Evolutionary conservation across 192 early-diverging fungal species (phyloP).

Genomic region (Neocallimastix lanati): DNA sequence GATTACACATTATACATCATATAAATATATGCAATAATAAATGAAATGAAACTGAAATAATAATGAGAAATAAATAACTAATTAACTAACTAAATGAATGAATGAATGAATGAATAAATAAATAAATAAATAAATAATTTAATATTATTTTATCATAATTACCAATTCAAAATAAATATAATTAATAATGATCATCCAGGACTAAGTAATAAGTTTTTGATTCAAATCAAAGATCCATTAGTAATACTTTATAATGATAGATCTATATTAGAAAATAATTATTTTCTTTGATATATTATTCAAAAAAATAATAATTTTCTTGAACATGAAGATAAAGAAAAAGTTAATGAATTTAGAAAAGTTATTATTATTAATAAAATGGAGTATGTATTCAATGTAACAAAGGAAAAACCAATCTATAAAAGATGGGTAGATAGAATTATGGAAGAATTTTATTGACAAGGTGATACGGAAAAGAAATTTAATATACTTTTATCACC

Average conservation of each 20-base stretch:
- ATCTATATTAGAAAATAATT: background rate
- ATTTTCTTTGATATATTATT: background rate
- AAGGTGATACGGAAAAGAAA: background rate
- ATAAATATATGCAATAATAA: too few relatives aligned
- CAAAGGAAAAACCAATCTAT: background rate
- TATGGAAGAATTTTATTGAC: background rate
- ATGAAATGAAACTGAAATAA: too few relatives aligned
- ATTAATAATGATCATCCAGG: too few relatives aligned
- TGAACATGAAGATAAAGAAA: background rate
- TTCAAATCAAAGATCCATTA: background rate
- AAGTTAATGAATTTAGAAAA: background rate
- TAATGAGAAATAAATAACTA: too few relatives aligned
- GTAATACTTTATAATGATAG: background rate
- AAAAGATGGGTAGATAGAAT: background rate
- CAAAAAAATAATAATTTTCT: background rate
- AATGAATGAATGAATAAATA: too few relatives aligned
- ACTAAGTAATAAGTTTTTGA: background rate
- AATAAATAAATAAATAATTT: too few relatives aligned
- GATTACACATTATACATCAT: too few relatives aligned
- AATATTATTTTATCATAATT: too few relatives aligned
- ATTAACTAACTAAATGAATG: too few relatives aligned
- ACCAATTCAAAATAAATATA: too few relatives aligned
- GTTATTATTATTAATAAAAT: background rate
- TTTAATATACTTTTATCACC: background rate
- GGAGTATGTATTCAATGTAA: background rate